phyloP scores from a whole-genome alignment of 495 filamentous ascomycete species.

The Penicillium samsonianum region DNA sequence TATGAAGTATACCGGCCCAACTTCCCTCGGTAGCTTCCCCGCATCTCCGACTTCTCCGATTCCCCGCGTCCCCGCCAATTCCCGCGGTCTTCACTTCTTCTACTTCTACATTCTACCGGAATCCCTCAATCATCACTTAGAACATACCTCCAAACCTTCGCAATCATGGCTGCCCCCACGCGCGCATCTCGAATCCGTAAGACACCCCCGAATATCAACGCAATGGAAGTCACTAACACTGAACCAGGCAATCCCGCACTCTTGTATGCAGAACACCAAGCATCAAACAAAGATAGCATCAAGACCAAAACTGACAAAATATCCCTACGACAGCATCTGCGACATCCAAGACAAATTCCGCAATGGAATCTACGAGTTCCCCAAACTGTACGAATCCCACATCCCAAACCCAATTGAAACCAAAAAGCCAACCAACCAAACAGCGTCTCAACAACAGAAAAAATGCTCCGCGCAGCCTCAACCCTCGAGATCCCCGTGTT shows the following conservation, averaged over 20 bases:
- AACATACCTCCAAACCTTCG: not conserved
- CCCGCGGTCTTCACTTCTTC: slow-evolving; percentile 18
- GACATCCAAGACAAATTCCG: slow-evolving; percentile 96
- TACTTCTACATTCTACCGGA: not conserved
- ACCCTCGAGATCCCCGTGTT: slow-evolving; percentile 76
- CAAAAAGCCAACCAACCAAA: slow-evolving; percentile 7
- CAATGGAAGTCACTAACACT: slow-evolving; percentile 21
- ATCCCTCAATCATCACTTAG: not conserved
- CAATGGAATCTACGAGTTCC: slow-evolving; percentile 74
- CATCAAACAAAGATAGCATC: not conserved
- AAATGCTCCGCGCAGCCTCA: slow-evolving; percentile 48
- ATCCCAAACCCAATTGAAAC: not conserved
- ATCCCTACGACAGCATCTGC: slow-evolving; percentile 65
- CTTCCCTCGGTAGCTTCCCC: slow-evolving; percentile 29
- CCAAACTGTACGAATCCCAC: slow-evolving; percentile 61
- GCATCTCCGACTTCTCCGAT: slow-evolving; percentile 26
- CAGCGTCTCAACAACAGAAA: slow-evolving; percentile 40
- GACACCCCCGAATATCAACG: not conserved
- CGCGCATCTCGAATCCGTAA: slow-evolving; percentile 42
- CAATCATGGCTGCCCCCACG: slow-evolving; percentile 34
- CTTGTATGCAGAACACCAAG: slow-evolving; percentile 52
- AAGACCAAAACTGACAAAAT: slow-evolving; percentile 13
- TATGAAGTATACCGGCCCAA: not conserved
- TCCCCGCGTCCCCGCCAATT: slow-evolving; percentile 22
- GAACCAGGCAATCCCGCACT: slow-evolving; percentile 64